Evolutionary conservation across 257 asterid species (phyloP).

Genomic region (Nicotiana paniculata): DNA sequence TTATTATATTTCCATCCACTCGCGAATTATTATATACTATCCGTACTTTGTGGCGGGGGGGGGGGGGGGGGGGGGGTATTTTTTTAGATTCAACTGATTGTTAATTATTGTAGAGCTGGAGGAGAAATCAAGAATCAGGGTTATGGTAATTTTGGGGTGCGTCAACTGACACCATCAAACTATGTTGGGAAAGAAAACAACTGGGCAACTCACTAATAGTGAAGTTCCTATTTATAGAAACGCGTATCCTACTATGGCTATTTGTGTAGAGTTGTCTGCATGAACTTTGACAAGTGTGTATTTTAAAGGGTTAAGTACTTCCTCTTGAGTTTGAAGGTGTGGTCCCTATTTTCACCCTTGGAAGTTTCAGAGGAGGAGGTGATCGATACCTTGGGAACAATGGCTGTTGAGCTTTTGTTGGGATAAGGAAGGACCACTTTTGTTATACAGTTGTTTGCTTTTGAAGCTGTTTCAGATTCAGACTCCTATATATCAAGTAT

Average conservation of each 20-base stretch:
- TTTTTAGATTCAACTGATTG: not conserved
- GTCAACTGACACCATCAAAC: conserved; percentile 16
- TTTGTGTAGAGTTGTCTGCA: conserved; percentile 12
- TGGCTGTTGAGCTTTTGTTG: conserved; percentile 24
- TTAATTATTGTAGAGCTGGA: not conserved
- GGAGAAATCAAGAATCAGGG: not conserved
- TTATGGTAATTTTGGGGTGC: conserved; percentile 14
- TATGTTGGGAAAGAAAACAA: conserved; percentile 28
- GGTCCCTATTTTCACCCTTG: conserved; percentile 47
- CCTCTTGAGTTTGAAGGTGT: conserved; percentile 16
- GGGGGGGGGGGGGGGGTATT: not conserved
- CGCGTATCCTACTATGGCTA: not conserved
- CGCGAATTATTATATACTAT: not conserved
- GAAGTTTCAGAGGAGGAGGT: conserved; percentile 29
- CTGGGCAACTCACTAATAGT: not conserved
- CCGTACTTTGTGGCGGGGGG: not conserved
- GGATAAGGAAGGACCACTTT: not conserved
- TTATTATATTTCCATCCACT: not conserved
- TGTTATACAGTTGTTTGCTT: conserved; percentile 17
- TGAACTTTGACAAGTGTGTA: conserved; percentile 22
- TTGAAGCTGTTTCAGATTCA: not conserved
- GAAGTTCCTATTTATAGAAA: not conserved
- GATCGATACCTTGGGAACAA: conserved; percentile 33
- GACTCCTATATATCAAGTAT: conserved; percentile 8
- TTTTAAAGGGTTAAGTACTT: conserved; percentile 19